Evolutionary conservation across 2,329 filamentous ascomycete species (phyloP), one percentile per base, ranked within the genome.

Genomic region (Colletotrichum trifolii): DNA sequence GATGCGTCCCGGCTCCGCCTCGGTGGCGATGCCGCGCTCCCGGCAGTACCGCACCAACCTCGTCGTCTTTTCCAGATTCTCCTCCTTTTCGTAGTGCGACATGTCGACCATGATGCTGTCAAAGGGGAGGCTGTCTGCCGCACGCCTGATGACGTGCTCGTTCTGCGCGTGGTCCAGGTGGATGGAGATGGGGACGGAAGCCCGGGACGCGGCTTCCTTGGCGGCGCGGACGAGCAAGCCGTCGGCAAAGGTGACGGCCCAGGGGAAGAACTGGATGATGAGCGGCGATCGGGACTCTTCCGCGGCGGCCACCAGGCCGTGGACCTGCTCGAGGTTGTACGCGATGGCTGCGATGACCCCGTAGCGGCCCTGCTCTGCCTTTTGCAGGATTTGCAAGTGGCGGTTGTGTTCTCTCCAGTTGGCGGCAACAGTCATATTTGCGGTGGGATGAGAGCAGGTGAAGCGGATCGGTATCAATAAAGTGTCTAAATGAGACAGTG

Each of bases 41-140:
- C 90, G 85, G 69, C 89, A 90, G 70, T 89, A 87, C 13, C 75
- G 76, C 2, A 88, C 87, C 60, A 91, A 76, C 61, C 89, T 85
- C 54, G 80, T 81, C 33, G 89, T 92, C 72, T 84, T 81, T 1
- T 81, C 78, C 40, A 93, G 78, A 72, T 92, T 93, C 78, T 92
- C 89, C 54, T 84, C 88, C 70, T 87, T 89, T 69, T 91, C 89
- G 72, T 90, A 88, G 73, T 92, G 90, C 61, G 83, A 87, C 89
- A 93, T 93, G 74, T 93, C 90, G 1, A 92, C 86, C 90, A 93
- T 92, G 73, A 93, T 91, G 60, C 82, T 85, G 73, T 92, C 90
- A 69, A 92, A 92, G 0, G 81, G 82, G 0, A 87, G 78, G 3
- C 80, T 78, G 65, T 83, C 80, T 0, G 87, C 86, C 0, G 87